Conservation (phyloP, 106 monocot species). For the Dioscorea alata region DNA sequence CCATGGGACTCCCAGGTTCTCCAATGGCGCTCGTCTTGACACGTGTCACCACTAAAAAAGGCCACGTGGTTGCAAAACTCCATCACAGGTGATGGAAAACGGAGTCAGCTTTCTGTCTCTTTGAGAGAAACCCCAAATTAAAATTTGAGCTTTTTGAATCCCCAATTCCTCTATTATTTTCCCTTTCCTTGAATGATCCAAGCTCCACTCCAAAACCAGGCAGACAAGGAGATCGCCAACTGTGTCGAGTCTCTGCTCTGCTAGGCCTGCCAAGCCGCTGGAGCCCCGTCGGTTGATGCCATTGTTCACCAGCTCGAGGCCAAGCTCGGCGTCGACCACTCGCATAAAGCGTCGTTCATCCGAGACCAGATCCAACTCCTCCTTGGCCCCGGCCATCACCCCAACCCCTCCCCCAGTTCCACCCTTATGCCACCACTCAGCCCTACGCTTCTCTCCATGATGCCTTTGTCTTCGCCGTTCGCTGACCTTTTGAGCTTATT, state of each 20-base stretch:
- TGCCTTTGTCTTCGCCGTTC: conserved; percentile 19
- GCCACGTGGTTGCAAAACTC: too few relatives aligned
- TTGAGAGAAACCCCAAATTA: too few relatives aligned
- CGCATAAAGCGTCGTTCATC: conserved; percentile 79
- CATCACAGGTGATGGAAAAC: too few relatives aligned
- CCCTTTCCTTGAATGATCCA: neutral
- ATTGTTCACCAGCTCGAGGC: conserved; percentile 73
- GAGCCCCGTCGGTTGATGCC: conserved; percentile 27
- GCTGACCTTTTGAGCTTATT: conserved; percentile 7
- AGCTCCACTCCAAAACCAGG: conserved; percentile 26
- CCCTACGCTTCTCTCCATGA: conserved; percentile 3
- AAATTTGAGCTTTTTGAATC: too few relatives aligned
- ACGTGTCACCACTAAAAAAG: too few relatives aligned
- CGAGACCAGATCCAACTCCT: conserved; percentile 61
- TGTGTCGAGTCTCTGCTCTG: conserved; percentile 81
- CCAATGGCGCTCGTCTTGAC: too few relatives aligned
- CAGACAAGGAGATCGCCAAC: conserved; percentile 78
- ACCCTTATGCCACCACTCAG: conserved; percentile 13
- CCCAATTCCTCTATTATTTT: neutral
- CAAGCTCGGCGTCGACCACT: conserved; percentile 72
- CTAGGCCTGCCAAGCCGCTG: conserved; percentile 8
- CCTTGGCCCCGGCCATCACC: conserved; percentile 18
- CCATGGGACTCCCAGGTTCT: too few relatives aligned
- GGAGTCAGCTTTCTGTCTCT: too few relatives aligned
- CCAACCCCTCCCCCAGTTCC: neutral